These are phyloP conservation scores for Aspergillus hancockii DNA, from an alignment of 495 filamentous ascomycete genomes.

Conservation along the genomic window DNA sequence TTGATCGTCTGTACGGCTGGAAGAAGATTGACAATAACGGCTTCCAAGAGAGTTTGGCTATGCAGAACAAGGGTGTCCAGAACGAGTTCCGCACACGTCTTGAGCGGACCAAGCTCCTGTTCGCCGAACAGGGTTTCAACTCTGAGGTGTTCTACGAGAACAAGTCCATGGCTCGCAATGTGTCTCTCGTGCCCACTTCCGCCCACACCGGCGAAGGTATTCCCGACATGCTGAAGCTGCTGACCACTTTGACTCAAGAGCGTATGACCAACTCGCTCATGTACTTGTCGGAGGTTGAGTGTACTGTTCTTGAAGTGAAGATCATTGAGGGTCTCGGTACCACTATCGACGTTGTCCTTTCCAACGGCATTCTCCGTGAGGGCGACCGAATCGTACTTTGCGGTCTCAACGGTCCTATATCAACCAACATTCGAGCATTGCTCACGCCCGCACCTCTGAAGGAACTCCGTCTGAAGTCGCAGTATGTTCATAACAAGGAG, in stretches of 20 bases:
- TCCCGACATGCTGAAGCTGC: constrained; percentile 97
- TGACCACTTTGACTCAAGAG: constrained; percentile 89
- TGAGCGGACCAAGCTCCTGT: constrained; percentile 87
- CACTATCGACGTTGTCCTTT: constrained; percentile 96
- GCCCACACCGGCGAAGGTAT: constrained; percentile 98
- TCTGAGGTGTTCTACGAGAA: constrained; percentile 96
- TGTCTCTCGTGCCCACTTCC: constrained; percentile 94
- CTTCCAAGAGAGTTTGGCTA: constrained; percentile 84
- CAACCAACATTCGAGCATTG: constrained; percentile 94
- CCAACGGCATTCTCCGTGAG: constrained; percentile 92
- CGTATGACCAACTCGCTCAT: constrained; percentile 97
- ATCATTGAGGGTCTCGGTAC: constrained; percentile 98
- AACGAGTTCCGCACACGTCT: constrained; percentile 92
- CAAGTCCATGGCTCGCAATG: constrained; percentile 89
- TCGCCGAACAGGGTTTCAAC: constrained; percentile 97
- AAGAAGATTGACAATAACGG: constrained; percentile 98
- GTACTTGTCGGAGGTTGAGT: constrained; percentile 97
- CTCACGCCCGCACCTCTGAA: constrained; percentile 92
- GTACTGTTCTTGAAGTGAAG: constrained; percentile 98
- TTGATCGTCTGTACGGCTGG: constrained; percentile 98
- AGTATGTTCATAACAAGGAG: constrained; percentile 98
- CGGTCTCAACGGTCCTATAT: constrained; percentile 90
- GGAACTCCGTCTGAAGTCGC: constrained; percentile 89
- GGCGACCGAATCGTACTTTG: constrained; percentile 94
- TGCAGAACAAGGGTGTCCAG: constrained; percentile 93